Evolutionary conservation across 352 stramenopile genomes (phyloP).

Genomic region (Phytophthora fragariaefolia): DNA sequence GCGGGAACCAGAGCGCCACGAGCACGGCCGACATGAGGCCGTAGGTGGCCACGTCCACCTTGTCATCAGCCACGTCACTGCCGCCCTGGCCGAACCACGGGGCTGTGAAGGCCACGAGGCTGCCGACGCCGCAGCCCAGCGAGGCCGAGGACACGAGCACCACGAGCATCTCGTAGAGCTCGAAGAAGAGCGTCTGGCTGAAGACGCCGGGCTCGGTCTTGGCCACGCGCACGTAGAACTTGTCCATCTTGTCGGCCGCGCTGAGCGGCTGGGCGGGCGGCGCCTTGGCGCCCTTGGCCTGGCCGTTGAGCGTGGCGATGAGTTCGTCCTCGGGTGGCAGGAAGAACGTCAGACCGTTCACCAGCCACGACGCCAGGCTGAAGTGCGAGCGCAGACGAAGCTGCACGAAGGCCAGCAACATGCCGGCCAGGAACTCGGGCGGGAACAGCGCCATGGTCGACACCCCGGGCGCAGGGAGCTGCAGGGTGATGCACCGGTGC

Average conservation of each 20-base stretch:
- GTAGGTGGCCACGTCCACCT: conserved; percentile 69
- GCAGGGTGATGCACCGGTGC: background rate
- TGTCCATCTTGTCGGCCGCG: conserved; percentile 67
- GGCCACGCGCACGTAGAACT: conserved; percentile 75
- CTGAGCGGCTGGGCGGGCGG: conserved; percentile 44
- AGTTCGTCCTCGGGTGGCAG: conserved; percentile 77
- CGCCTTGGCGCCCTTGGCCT: conserved; percentile 26
- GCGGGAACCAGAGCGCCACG: conserved; percentile 74
- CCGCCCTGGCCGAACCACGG: conserved; percentile 17
- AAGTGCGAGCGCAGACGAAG: conserved; percentile 69
- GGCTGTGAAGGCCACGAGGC: conserved; percentile 48
- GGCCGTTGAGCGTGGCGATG: conserved; percentile 72
- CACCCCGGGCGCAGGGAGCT: background rate
- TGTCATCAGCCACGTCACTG: conserved; percentile 15
- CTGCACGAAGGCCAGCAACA: conserved; percentile 75
- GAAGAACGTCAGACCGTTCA: conserved; percentile 79
- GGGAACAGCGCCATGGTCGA: conserved; percentile 73
- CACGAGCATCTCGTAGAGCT: conserved; percentile 86
- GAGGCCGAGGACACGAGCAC: conserved; percentile 67
- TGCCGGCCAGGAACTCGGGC: conserved; percentile 73
- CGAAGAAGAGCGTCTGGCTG: conserved; percentile 79
- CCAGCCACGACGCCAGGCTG: conserved; percentile 60
- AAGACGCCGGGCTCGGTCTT: conserved; percentile 73
- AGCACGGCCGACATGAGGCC: conserved; percentile 69
- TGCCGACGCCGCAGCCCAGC: conserved; percentile 50